Conservation (phyloP, 306 rosid genomes). For the Senna tora region DNA sequence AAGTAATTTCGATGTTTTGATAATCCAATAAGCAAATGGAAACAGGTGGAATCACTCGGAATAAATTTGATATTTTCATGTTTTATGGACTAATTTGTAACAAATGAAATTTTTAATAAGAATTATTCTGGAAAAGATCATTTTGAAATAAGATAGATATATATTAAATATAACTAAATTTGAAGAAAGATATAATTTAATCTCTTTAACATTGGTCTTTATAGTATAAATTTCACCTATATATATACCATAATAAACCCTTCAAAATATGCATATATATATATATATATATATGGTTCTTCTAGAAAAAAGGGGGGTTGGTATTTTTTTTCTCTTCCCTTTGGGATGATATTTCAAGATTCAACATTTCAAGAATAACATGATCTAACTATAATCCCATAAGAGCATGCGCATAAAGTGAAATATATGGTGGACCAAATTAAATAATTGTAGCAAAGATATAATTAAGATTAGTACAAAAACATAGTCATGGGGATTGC, state of each 20-base stretch:
- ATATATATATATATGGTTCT: conserved; percentile 31
- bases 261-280: conserved; percentile 4
- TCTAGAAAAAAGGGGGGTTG: conserved; percentile 39
- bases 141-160: no score
- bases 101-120: no score
- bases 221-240: not conserved
- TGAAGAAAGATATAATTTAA: no score
- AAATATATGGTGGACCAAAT: conserved; percentile 48
- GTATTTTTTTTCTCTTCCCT: conserved; percentile 23
- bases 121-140: no score
- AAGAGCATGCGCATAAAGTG: conserved; percentile 76
- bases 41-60: no score
- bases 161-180: no score
- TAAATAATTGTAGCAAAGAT: conserved; percentile 25
- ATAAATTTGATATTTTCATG: no score
- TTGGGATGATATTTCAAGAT: conserved; percentile 37
- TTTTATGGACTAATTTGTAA: no score
- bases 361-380: conserved; percentile 34
- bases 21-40: no score
- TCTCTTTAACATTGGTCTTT: not conserved
- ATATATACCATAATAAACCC: not conserved
- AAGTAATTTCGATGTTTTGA: no score
- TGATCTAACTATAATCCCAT: conserved; percentile 35
- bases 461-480: conserved; percentile 33
- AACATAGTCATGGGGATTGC: conserved; percentile 22